Evolutionary conservation across 192 early-diverging fungal species (phyloP), one percentile per base, ranked within the genome.

Genomic region (Rhizophagus clarus): DNA sequence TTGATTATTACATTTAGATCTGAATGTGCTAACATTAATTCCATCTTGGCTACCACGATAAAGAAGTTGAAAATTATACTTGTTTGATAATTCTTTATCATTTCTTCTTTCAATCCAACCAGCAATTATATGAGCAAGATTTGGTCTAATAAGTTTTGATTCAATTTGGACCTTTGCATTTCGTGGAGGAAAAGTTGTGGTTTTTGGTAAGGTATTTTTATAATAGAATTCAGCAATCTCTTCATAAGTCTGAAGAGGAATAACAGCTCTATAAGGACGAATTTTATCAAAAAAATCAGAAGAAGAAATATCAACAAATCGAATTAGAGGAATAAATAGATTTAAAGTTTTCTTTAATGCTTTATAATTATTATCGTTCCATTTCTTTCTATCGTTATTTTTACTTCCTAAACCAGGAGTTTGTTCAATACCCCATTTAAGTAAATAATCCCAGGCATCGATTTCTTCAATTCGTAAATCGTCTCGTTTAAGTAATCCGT

Each of bases 401-500:
- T 28, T 22, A n/a, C 22, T 37, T n/a, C n/a, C n/a, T n/a, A n/a
- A n/a, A n/a, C n/a, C n/a, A n/a, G n/a, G n/a, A n/a, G n/a, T n/a
- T n/a, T 37, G 34, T 37, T 37, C 34, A 37, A 37, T 37, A 34
- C 74, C 74, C 74, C 74, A 75, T 75, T 75, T 61, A 61, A 75
- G 61, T 34, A 75, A 15, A 32, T 61, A 10, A 22, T 75, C 60
- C 74, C 74, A 75, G 22, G 61, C 29, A 61, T 61, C 74, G 5
- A 61, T 61, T 26, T 75, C 74, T 34, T 75, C 51, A 12, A 75
- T 32, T 61, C 22, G 26, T 12, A 75, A 32, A 28, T 37, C 34
- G 34, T 37, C 34, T 37, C 34, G n/a, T n/a, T n/a, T n/a, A n/a
- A n/a, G n/a, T n/a, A n/a, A n/a, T n/a, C n/a, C n/a, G n/a, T n/a